Conservation (phyloP, 768 basidiomycete species). For the Russula sp. region DNA sequence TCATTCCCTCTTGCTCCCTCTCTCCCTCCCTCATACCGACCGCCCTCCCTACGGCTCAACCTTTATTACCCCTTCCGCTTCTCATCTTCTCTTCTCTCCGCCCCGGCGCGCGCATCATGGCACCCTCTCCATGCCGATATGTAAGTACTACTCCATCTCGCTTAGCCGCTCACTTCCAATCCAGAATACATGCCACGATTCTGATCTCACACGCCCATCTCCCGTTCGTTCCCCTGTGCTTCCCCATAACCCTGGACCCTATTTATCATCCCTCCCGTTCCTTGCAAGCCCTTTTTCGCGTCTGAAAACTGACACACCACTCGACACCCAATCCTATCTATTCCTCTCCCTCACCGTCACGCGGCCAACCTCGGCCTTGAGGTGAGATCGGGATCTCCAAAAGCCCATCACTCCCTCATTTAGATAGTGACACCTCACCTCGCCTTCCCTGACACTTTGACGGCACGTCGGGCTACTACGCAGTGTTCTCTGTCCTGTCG, state of each 20-base stretch:
- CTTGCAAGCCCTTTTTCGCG: too few species aligned
- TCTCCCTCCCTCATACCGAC: not conserved
- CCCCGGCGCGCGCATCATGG: not conserved
- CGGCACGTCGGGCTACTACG: not conserved
- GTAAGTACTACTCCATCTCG: conserved; percentile 19
- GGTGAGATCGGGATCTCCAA: conserved; percentile 18
- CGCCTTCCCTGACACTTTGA: not conserved
- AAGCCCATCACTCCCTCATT: too few species aligned
- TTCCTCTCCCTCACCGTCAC: conserved; percentile 9
- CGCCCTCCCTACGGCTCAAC: conserved; percentile 2
- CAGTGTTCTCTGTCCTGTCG: not conserved
- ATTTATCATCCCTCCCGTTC: conserved; percentile 14
- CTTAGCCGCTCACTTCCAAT: conserved; percentile 26
- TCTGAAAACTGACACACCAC: conserved; percentile 8
- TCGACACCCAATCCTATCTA: not conserved
- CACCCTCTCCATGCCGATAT: not conserved
- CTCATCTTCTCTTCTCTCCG: too few species aligned
- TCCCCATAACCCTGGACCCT: conserved; percentile 24
- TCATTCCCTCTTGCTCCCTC: too few species aligned
- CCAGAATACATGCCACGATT: conserved; percentile 28
- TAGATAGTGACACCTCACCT: not conserved
- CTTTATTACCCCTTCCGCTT: not conserved
- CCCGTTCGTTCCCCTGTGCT: conserved; percentile 8
- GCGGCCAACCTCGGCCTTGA: conserved; percentile 11
- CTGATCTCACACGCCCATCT: conserved; percentile 30